Percentiles rank a stretch among this genome's conserved stretches.
Evolutionary conservation across 2,329 filamentous ascomycete genomes (phyloP).

Genomic region (Cercospora sp.): DNA sequence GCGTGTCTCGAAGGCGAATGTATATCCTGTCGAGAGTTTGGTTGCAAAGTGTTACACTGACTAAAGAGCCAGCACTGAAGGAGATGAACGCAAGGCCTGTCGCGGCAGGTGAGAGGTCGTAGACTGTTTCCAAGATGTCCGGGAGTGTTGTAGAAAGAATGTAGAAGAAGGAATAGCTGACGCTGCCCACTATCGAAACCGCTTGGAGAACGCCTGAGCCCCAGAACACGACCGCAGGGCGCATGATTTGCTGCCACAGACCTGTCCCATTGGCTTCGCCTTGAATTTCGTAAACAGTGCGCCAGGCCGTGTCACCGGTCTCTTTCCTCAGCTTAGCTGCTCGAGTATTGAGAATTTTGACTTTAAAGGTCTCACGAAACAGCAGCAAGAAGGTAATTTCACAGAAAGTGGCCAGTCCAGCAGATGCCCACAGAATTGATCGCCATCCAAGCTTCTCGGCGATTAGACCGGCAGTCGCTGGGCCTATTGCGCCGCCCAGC

Average conservation of each 20-base stretch:
- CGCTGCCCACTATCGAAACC: conserved; percentile 47
- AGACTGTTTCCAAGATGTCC: conserved; percentile 44
- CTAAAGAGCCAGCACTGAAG: conserved; percentile 52
- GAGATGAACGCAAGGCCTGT: conserved; percentile 56
- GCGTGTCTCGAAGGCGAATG: conserved; percentile 32
- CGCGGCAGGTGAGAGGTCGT: conserved; percentile 50
- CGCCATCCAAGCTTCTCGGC: conserved; percentile 59
- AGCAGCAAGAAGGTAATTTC: conserved; percentile 53
- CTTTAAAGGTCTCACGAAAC: conserved; percentile 63
- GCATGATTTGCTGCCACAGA: conserved; percentile 42
- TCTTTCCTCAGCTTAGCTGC: conserved; percentile 36
- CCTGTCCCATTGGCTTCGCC: conserved; percentile 9
- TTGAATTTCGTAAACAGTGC: conserved; percentile 27
- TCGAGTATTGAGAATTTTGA: conserved; percentile 53
- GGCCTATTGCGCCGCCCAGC: conserved; percentile 58
- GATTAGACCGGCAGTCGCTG: conserved; percentile 56
- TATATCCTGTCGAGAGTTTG: conserved; percentile 42
- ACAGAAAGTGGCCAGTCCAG: conserved; percentile 49
- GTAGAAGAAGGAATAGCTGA: conserved; percentile 50
- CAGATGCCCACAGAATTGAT: conserved; percentile 53
- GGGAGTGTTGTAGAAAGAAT: conserved; percentile 50
- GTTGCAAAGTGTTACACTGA: conserved; percentile 42
- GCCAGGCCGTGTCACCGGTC: conserved; percentile 19
- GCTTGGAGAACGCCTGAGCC: conserved; percentile 58
- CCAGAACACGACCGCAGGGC: conserved; percentile 46